A percentile compares a stretch with the other conserved stretches of the same genome.
Conservation (phyloP, 2,329 filamentous ascomycete species). For the Hypoxylon sp. region DNA sequence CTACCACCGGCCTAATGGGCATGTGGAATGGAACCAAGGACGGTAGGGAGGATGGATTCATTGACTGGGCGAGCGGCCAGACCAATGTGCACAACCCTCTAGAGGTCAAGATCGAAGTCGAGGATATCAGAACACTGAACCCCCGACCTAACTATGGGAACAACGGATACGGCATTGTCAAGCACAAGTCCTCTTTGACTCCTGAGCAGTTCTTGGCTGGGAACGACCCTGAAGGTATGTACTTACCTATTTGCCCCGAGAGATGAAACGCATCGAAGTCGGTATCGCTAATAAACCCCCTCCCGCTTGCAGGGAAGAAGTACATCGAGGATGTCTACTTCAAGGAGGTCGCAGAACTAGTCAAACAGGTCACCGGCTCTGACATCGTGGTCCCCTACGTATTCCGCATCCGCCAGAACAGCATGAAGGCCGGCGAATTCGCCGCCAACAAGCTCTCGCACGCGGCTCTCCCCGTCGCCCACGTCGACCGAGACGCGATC, state of each 20-base stretch:
- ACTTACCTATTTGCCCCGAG: not conserved
- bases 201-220: slow-evolving; percentile 50
- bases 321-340: slow-evolving; percentile 51
- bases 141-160: slow-evolving; percentile 46
- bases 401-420: slow-evolving; percentile 52
- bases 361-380: slow-evolving; percentile 50
- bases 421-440: slow-evolving; percentile 48
- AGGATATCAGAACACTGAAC: slow-evolving; percentile 48
- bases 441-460: slow-evolving; percentile 48
- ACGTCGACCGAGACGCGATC: slow-evolving; percentile 50
- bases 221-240: slow-evolving; percentile 48
- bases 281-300: slow-evolving; percentile 24
- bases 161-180: slow-evolving; percentile 50
- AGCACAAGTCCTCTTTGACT: slow-evolving; percentile 48
- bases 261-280: not conserved
- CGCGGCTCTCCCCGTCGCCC: slow-evolving; percentile 49
- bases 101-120: slow-evolving; percentile 49
- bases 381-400: slow-evolving; percentile 50
- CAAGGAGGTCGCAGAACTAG: slow-evolving; percentile 50
- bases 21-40: slow-evolving; percentile 53
- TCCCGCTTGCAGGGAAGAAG: slow-evolving; percentile 43
- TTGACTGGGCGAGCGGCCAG: slow-evolving; percentile 49
- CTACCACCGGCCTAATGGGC: slow-evolving; percentile 50
- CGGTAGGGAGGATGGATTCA: slow-evolving; percentile 45
- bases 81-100: slow-evolving; percentile 50